phyloP scores from a whole-genome alignment of 495 filamentous ascomycete genomes.

The Hypoxylon trugodes region DNA sequence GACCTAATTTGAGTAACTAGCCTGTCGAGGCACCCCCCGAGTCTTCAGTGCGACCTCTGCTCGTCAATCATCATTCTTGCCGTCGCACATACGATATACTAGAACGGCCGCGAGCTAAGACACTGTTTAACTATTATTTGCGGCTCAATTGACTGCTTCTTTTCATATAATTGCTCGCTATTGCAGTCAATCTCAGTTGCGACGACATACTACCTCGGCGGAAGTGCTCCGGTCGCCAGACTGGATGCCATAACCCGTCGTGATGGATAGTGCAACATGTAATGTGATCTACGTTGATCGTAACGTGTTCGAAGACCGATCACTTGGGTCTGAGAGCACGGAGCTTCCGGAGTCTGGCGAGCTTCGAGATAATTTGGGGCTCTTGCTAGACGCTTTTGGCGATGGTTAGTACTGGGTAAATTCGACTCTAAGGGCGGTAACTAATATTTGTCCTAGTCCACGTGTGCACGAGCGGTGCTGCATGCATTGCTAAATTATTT shows the following conservation, averaged over 20 bases:
- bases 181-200: constrained; percentile 21
- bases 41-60: constrained; percentile 37
- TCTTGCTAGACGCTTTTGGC: constrained; percentile 58
- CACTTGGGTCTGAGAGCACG: constrained; percentile 48
- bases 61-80: constrained; percentile 30
- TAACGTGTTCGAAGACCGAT: constrained; percentile 69
- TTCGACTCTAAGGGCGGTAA: constrained; percentile 1
- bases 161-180: constrained; percentile 18
- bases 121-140: constrained; percentile 23
- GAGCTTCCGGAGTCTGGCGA: constrained; percentile 38
- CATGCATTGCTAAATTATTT: constrained; percentile 74
- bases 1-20: constrained; percentile 38
- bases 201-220: constrained; percentile 43
- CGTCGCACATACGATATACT: constrained; percentile 41
- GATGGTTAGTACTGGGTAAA: constrained; percentile 49
- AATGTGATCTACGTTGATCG: constrained; percentile 87
- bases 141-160: constrained; percentile 29
- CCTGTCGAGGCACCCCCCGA: constrained; percentile 34
- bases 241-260: constrained; percentile 55
- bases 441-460: constrained; percentile 65
- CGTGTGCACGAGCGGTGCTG: constrained; percentile 72
- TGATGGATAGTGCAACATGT: constrained; percentile 75
- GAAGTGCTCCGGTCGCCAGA: constrained; percentile 59
- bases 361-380: constrained; percentile 57
- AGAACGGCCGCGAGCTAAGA: constrained; percentile 30